Evolutionary conservation across 441 rosid species (phyloP), one percentile per base, ranked within the genome.

Genomic region (Populus trichocarpa): DNA sequence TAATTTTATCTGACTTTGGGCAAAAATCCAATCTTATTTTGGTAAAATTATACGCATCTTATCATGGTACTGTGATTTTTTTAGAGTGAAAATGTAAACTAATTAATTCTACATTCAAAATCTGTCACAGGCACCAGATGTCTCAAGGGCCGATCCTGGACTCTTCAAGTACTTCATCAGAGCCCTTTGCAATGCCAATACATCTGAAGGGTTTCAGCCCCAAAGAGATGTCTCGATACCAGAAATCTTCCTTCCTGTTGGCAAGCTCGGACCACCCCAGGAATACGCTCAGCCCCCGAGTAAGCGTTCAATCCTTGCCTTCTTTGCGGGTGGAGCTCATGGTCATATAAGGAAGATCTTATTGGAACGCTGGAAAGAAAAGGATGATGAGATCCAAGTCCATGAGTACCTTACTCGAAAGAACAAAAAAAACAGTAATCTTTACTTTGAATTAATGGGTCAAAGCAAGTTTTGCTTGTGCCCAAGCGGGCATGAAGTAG

Each of bases 401-500:
- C 81, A 77, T 69, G 85, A 79, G 23, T 53, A 85, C 81, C 88
- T 89, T n/a, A 81, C 80, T 0, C 67, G 70, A 7, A 80, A 75
- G 2, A 75, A 79, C n/a, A 38, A 73, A 61, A 61, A 23, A 25
- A 22, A 61, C 2, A 61, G 0, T 3, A 23, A 61, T 61, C 28
- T 61, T 0, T 90, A 90, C 75, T 75, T 70, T 42, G 36, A 75
- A 20, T 59, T 80, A 61, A 86, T 88, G 88, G 87, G 82, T 28
- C 79, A 33, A 22, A 83, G 86, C 63, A 85, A 79, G 71, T 90
- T 84, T 79, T 90, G 94, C 71, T 28, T 90, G 75, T 90, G 92
- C 74, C 92, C 91, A 11, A 90, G 91, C 73, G 91, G 94, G 67
- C 87, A 66, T 26, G 89, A 89, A 66, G 92, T 90, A 26, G 92